Base-by-base conservation (phyloP, 768 basidiomycete genomes). In the Macrolepiota fuliginosa region DNA sequence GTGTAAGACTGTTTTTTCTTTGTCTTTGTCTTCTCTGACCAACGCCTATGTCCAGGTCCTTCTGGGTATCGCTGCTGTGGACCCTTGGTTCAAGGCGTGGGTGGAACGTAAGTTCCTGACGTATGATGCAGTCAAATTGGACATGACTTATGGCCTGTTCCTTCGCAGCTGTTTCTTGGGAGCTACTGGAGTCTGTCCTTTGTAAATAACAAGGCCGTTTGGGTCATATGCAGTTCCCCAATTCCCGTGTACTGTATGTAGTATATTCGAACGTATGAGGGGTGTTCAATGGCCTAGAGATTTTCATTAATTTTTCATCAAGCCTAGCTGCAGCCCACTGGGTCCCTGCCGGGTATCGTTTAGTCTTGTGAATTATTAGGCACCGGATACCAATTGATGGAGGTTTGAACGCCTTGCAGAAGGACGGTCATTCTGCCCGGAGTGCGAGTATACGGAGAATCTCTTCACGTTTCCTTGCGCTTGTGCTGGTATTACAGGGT, bases 401-500 rank as follows among this genome's bases (percentile, higher is more conserved):
- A n/a, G n/a, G n/a, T n/a, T n/a, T n/a, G n/a, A n/a, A n/a, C n/a
- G n/a, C n/a, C n/a, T n/a, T n/a, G n/a, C n/a, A n/a, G n/a, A n/a
- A n/a, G n/a, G n/a, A n/a, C n/a, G n/a, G n/a, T n/a, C n/a, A n/a
- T n/a, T n/a, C n/a, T n/a, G n/a, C n/a, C n/a, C n/a, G n/a, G n/a
- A n/a, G n/a, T n/a, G n/a, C n/a, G n/a, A n/a, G n/a, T n/a, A n/a
- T n/a, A n/a, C n/a, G n/a, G n/a, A n/a, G n/a, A n/a, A n/a, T n/a
- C n/a, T n/a, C n/a, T n/a, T n/a, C n/a, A n/a, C n/a, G n/a, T 35
- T 22, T 52, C 17, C 35, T 47, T 53, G 7, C 37, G 25, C 25
- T 54, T 40, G 19, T 15, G 13, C n/a, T 22, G 6, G 27, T 3
- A 32, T 53, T 15, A 13, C 25, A 80, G 78, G 80, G 81, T 71